These are phyloP conservation scores for Candida verbasci DNA, from an alignment of 805 yeast genomes.

Conservation along the genomic window DNA sequence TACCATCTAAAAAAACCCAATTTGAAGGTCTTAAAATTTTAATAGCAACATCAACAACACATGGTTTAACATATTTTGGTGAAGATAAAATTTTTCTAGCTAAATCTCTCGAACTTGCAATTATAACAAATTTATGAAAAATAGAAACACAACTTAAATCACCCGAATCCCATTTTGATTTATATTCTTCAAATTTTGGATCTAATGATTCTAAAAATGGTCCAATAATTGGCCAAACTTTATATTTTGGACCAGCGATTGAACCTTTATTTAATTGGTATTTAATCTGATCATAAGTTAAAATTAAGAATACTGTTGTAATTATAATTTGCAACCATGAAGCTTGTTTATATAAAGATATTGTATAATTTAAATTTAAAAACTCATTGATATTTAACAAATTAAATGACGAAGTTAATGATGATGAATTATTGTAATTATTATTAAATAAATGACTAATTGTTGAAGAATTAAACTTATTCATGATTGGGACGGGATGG, in stretches of 20 bases:
- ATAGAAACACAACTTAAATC: slow-evolving; percentile 94
- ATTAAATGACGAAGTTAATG: too few species aligned
- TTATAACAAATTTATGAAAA: slow-evolving; percentile 95
- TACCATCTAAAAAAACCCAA: slow-evolving; percentile 98
- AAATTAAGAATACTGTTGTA: slow-evolving; percentile 42
- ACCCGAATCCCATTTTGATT: slow-evolving; percentile 92
- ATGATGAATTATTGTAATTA: too few species aligned
- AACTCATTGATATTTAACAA: too few species aligned
- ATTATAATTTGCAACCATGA: slow-evolving; percentile 54
- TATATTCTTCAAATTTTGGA: slow-evolving; percentile 92
- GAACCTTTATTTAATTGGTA: slow-evolving; percentile 79
- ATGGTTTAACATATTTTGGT: slow-evolving; percentile 88
- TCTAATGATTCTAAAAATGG: slow-evolving; percentile 92
- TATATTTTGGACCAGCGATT: slow-evolving; percentile 85
- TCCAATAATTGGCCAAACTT: slow-evolving; percentile 93
- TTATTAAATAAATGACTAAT: background rate
- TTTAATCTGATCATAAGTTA: slow-evolving; percentile 70
- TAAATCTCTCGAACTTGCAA: slow-evolving; percentile 83
- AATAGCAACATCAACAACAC: slow-evolving; percentile 96
- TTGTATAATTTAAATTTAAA: background rate
- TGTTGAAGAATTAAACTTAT: background rate
- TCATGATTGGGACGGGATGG: background rate
- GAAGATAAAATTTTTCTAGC: slow-evolving; percentile 83
- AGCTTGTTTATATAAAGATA: slow-evolving; percentile 16
- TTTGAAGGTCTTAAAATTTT: slow-evolving; percentile 92